Percentiles rank a stretch among this genome's conserved stretches.
Evolutionary conservation across 2,329 filamentous ascomycete species (phyloP).

Genomic region (Acephala macrosclerotiorum): DNA sequence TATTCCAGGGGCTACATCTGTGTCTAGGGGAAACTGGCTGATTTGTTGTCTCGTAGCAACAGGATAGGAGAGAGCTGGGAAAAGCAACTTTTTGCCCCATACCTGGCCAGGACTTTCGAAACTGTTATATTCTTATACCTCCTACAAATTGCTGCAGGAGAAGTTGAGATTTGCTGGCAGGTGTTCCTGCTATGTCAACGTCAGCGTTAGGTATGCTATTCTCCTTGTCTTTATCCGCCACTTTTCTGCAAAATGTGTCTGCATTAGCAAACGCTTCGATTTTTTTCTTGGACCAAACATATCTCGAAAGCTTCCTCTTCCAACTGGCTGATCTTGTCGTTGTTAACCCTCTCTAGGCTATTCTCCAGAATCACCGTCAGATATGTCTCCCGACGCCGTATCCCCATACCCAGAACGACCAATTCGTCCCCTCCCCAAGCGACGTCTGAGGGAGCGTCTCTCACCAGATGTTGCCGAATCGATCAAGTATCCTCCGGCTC

Average conservation of each 20-base stretch:
- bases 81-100: constrained; percentile 24
- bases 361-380: constrained; percentile 46
- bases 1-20: background rate
- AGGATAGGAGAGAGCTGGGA: constrained; percentile 36
- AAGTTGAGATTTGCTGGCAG: constrained; percentile 19
- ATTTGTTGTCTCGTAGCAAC: constrained; percentile 30
- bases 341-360: constrained; percentile 35
- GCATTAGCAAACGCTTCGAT: constrained; percentile 8
- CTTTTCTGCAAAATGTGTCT: constrained; percentile 19
- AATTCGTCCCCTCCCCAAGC: constrained; percentile 90
- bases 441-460: constrained; percentile 84
- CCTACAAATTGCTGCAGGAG: constrained; percentile 15
- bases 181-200: constrained; percentile 33
- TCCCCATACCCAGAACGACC: constrained; percentile 89
- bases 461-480: constrained; percentile 84
- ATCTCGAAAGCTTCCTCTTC: constrained; percentile 12
- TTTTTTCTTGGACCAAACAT: background rate
- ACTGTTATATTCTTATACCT: constrained; percentile 13
- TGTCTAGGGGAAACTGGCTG: constrained; percentile 31
- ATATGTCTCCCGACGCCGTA: constrained; percentile 75
- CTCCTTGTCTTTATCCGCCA: constrained; percentile 9
- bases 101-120: constrained; percentile 15
- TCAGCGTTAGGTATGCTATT: constrained; percentile 52
- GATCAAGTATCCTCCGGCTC: constrained; percentile 82
- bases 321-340: constrained; percentile 27